These are phyloP conservation scores for Saccharomyces hybrid DNA, from an alignment of 1,139 yeast genomes.

Conservation along the genomic window DNA sequence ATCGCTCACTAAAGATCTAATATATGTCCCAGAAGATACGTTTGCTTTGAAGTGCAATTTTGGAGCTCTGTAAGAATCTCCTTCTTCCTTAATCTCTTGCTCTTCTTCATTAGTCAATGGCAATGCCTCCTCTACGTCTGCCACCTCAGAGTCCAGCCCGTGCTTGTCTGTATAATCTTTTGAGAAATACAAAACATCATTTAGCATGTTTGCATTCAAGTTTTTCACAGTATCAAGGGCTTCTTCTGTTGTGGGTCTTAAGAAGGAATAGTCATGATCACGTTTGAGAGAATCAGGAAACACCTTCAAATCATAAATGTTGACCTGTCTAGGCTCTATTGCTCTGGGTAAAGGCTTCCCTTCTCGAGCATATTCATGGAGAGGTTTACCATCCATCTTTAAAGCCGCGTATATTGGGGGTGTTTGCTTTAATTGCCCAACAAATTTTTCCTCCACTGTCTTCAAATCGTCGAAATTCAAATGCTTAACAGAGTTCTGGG, in stretches of 20 bases:
- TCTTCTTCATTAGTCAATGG: conserved; percentile 28
- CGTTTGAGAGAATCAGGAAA: conserved; percentile 43
- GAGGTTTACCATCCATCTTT: conserved; percentile 88
- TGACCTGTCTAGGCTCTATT: conserved; percentile 69
- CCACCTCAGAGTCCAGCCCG: conserved; percentile 32
- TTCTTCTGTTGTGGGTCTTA: conserved; percentile 38
- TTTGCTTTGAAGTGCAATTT: conserved; percentile 62
- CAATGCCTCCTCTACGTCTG: conserved; percentile 34
- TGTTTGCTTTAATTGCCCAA: conserved; percentile 75
- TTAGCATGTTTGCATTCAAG: conserved; percentile 50
- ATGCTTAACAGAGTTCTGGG: conserved; percentile 50
- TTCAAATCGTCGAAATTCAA: conserved; percentile 49
- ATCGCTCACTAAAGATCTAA: conserved; percentile 83
- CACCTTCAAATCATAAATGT: conserved; percentile 48
- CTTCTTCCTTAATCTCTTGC: conserved; percentile 24
- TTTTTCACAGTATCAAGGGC: conserved; percentile 43
- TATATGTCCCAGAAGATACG: conserved; percentile 94
- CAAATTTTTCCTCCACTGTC: conserved; percentile 50
- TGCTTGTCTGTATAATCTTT: conserved; percentile 44
- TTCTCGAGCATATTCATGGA: conserved; percentile 89
- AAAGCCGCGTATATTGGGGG: conserved; percentile 95
- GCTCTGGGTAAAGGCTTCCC: conserved; percentile 78
- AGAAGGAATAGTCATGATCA: conserved; percentile 49
- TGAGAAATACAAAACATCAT: conserved; percentile 54
- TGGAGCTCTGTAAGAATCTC: conserved; percentile 45